Conservation (phyloP, 495 filamentous ascomycete genomes). For the Penicillium roqueforti region DNA sequence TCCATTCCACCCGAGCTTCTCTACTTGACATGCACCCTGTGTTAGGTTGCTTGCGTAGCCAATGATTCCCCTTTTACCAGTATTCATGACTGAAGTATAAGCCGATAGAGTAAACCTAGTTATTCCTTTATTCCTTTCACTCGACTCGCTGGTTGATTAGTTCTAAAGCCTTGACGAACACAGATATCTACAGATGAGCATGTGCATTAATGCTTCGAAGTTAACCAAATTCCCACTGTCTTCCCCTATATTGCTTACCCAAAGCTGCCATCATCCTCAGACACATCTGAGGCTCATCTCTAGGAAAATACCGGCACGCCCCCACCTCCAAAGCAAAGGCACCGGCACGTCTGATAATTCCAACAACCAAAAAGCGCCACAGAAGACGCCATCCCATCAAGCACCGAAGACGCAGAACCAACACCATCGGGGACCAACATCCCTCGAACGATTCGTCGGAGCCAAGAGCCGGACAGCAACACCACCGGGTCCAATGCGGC, state of each 20-base stretch:
- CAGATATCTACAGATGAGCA: not conserved
- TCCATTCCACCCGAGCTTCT: constrained; percentile 19
- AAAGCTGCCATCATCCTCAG: not conserved
- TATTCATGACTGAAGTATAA: not conserved
- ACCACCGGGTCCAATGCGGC: too few relatives aligned
- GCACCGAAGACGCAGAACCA: not conserved
- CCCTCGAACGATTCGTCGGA: not conserved
- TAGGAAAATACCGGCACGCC: not conserved
- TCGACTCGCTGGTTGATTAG: not conserved
- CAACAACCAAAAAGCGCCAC: not conserved
- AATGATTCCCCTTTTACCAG: constrained; percentile 9
- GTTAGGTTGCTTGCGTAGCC: constrained; percentile 10
- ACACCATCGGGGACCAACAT: not conserved
- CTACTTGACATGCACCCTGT: constrained; percentile 1
- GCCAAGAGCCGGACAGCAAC: not conserved
- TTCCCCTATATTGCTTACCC: not conserved
- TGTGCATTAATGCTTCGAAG: not conserved
- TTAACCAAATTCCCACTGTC: not conserved
- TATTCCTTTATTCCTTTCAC: not conserved
- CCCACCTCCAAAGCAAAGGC: not conserved
- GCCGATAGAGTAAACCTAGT: not conserved
- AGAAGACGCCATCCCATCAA: not conserved
- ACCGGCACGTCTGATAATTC: not conserved
- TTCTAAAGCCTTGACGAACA: not conserved
- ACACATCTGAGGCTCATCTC: not conserved